Percentiles rank a stretch among this genome's conserved stretches.
Conservation (phyloP, 495 filamentous ascomycete genomes). For the Immersiella caudata region DNA sequence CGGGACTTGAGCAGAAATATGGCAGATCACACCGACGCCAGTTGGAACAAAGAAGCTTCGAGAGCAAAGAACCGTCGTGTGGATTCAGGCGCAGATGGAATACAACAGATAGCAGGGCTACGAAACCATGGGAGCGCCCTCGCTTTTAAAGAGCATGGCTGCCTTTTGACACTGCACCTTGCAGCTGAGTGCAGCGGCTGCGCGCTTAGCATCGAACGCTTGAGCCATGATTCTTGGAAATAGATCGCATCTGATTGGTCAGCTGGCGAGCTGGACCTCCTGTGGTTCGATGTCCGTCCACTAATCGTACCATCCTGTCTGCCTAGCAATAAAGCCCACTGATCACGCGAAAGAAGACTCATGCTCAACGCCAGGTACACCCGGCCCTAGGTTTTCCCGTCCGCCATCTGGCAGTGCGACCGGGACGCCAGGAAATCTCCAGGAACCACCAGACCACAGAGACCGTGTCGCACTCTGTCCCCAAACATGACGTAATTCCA, state of each 20-base stretch:
- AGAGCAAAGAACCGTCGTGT: too few relatives aligned
- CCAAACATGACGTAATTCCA: slow-evolving; percentile 16
- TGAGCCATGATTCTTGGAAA: too few relatives aligned
- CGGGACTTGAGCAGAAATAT: neutral
- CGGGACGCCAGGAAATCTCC: neutral
- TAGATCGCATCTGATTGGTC: too few relatives aligned
- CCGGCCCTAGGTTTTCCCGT: neutral
- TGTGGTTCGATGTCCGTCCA: neutral
- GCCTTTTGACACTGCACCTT: too few relatives aligned
- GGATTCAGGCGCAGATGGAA: too few relatives aligned
- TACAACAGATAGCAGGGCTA: too few relatives aligned
- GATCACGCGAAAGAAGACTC: neutral
- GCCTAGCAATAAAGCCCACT: neutral
- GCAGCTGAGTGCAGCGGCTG: too few relatives aligned
- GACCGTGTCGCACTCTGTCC: neutral
- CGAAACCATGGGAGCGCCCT: neutral
- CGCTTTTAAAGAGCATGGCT: neutral
- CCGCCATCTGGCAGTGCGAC: neutral
- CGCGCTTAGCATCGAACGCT: too few relatives aligned
- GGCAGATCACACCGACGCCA: too few relatives aligned
- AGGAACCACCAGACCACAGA: neutral
- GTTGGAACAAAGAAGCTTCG: too few relatives aligned
- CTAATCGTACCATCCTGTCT: neutral
- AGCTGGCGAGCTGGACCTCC: neutral
- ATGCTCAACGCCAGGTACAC: neutral